These are phyloP conservation scores for Penicillium sclerotigenum DNA, from an alignment of 2,329 filamentous ascomycete species.

Conservation along the genomic window DNA sequence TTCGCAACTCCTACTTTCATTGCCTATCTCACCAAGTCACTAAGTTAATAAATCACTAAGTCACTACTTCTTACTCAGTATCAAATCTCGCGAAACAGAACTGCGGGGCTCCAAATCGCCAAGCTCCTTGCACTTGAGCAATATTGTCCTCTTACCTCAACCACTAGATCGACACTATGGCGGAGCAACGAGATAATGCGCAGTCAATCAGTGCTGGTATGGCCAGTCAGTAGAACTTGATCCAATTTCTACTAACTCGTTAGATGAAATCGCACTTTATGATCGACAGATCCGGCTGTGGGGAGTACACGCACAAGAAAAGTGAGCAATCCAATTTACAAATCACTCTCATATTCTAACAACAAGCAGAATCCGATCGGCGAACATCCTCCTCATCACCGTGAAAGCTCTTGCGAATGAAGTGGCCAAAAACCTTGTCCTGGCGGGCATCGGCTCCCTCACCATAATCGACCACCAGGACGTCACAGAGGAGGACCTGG, in stretches of 20 bases:
- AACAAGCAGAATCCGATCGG: slow-evolving; percentile 69
- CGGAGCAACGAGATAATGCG: slow-evolving; percentile 20
- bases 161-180: slow-evolving; percentile 19
- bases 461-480: slow-evolving; percentile 78
- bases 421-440: slow-evolving; percentile 93
- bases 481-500: slow-evolving; percentile 76
- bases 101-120: background rate
- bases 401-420: slow-evolving; percentile 88
- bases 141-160: background rate
- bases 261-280: slow-evolving; percentile 95
- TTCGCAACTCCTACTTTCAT: background rate
- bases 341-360: background rate
- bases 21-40: background rate
- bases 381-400: slow-evolving; percentile 84
- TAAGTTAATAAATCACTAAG: background rate
- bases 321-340: slow-evolving; percentile 40
- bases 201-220: slow-evolving; percentile 37
- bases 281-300: slow-evolving; percentile 96
- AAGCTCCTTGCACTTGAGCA: background rate
- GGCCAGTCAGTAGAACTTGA: background rate
- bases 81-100: background rate
- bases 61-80: background rate
- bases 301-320: slow-evolving; percentile 91
- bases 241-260: slow-evolving; percentile 1
- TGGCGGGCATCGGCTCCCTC: slow-evolving; percentile 86